Evolutionary conservation across 164 flowering plant species (phyloP), one percentile per base, ranked within the genome.

Genomic region (Tinospora cordifolia): DNA sequence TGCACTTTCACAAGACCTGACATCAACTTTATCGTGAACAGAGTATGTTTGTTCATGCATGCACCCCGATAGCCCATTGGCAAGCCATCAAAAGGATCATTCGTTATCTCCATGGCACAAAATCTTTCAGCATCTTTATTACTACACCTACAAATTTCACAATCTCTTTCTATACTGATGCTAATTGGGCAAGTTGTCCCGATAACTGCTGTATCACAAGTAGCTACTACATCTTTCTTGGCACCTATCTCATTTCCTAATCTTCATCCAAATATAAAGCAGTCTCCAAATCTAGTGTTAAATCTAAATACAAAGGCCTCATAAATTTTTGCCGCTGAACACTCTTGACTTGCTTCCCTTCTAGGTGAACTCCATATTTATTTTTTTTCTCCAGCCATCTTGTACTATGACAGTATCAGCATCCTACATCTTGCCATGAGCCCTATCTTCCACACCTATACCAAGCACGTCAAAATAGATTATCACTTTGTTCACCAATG

Each of bases 401-500:
- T 27, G 36, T n/a, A n/a, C n/a, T n/a, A 3, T 63, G 66, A 38
- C 40, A 27, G 13, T 36, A 15, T 26, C 25, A 24, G 36, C 12
- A 38, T 12, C 11, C 7, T 12, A 3, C 34, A 62, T 24, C 15
- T 62, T 13, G 64, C 34, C 7, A 14, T 14, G 6, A 26, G 26
- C 3, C 64, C 1, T 0, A 30, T 62, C 0, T 3, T 63, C 17
- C 66, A 63, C 36, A 46, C 66, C 2, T 9, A 22, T 3, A 63
- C 66, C 0, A 30, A 40, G 39, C 49, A 38, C 25, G 14, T 65
- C n/a, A 26, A 65, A 25, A 25, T 65, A 2, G 26, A 65, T 17
- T 30, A 63, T 63, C 66, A 63, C 19, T 63, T 63, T 36, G 40
- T 30, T 30, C 27, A 46, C n/a, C n/a, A n/a, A n/a, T n/a, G n/a